Evolutionary conservation across 768 basidiomycete genomes (phyloP).

Genomic region (Tulasnella sp.): DNA sequence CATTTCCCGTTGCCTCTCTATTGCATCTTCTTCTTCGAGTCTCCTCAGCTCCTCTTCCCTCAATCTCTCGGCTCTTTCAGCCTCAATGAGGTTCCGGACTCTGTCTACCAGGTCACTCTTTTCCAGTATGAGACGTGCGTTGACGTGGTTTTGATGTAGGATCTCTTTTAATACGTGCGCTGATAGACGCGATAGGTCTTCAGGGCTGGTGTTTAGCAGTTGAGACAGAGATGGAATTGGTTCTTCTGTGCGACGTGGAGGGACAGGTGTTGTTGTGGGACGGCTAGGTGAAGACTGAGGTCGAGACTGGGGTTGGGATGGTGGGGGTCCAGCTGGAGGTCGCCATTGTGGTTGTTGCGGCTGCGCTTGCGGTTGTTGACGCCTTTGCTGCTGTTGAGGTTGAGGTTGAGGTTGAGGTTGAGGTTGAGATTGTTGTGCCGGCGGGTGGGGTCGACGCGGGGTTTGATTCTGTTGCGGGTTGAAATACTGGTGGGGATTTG

Average conservation of each 20-base stretch:
- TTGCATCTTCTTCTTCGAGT: conserved; percentile 22
- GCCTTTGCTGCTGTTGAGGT: neutral
- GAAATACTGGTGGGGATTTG: neutral
- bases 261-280: conserved; percentile 28
- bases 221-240: conserved; percentile 53
- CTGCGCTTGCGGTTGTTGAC: conserved; percentile 10
- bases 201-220: conserved; percentile 50
- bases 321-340: conserved; percentile 20
- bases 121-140: conserved; percentile 58
- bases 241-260: conserved; percentile 30
- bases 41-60: conserved; percentile 38
- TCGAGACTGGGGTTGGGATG: conserved; percentile 21
- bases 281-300: conserved; percentile 28
- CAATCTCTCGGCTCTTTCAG: conserved; percentile 48
- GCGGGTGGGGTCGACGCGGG: conserved; percentile 19
- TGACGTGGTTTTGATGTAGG: conserved; percentile 57
- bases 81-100: conserved; percentile 52
- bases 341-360: conserved; percentile 19
- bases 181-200: conserved; percentile 48
- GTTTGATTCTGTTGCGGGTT: neutral
- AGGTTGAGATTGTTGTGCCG: neutral
- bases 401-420: neutral
- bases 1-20: conserved; percentile 21
- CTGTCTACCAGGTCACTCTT: conserved; percentile 74
- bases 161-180: conserved; percentile 68